phyloP scores from a whole-genome alignment of 139 green algal species.

The Zygnema circumcarinatum region DNA sequence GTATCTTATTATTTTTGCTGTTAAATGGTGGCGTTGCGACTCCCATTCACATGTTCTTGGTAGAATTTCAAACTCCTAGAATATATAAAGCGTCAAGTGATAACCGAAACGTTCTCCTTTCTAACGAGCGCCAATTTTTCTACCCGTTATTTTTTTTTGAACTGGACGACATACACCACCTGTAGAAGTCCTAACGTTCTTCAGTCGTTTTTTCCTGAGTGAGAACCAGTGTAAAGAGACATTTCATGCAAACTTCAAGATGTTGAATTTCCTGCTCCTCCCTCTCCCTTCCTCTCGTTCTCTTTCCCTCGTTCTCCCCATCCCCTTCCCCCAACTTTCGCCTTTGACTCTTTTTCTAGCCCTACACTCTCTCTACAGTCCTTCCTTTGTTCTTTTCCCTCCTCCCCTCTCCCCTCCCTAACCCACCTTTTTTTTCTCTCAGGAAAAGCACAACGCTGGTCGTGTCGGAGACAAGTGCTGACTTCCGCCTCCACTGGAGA shows the following conservation, averaged over 20 bases:
- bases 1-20: too few relatives aligned
- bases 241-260: not conserved
- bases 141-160: not conserved
- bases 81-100: too few relatives aligned
- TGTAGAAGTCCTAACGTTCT: not conserved
- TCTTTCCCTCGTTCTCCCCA: too few relatives aligned
- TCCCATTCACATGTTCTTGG: too few relatives aligned
- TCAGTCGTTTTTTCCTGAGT: not conserved
- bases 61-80: too few relatives aligned
- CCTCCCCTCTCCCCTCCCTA: not conserved
- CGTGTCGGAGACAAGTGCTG: too few relatives aligned
- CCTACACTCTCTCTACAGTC: not conserved
- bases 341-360: not conserved
- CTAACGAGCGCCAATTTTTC: too few relatives aligned
- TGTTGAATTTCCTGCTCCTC: too few relatives aligned
- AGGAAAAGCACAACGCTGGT: too few relatives aligned
- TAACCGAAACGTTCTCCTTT: too few relatives aligned
- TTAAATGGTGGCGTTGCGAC: too few relatives aligned
- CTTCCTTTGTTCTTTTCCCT: conserved; percentile 7
- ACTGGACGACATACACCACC: not conserved
- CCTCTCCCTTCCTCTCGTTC: too few relatives aligned
- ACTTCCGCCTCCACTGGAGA: not conserved
- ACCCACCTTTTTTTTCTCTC: not conserved
- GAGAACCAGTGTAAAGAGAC: not conserved
- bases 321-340: not conserved